A percentile compares a stretch with the other conserved stretches of the same genome.
Evolutionary conservation across 129 eudicot species (phyloP).

Genomic region (Flaveria brownii): DNA sequence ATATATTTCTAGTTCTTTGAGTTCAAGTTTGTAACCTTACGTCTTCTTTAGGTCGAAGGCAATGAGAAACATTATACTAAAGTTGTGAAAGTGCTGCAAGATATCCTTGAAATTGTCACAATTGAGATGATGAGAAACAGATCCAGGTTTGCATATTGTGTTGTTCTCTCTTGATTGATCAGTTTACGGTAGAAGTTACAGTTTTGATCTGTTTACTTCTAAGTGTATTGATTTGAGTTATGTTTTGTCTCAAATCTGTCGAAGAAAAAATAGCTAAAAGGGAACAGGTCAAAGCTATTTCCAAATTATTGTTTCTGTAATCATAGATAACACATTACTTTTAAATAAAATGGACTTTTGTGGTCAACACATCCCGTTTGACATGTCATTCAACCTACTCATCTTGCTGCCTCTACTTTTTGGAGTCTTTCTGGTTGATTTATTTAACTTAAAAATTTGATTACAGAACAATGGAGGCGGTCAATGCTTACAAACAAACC

Average conservation of each 20-base stretch:
- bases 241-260: not conserved
- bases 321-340: not conserved
- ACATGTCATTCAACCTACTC: not conserved
- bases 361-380: not conserved
- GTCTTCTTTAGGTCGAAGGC: slow-evolving; percentile 58
- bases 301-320: not conserved
- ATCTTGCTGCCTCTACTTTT: slow-evolving; percentile 11
- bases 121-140: slow-evolving; percentile 72
- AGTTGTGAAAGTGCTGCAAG: slow-evolving; percentile 86
- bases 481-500: slow-evolving; percentile 42
- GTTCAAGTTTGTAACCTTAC: slow-evolving; percentile 6
- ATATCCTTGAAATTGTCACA: slow-evolving; percentile 78
- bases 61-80: slow-evolving; percentile 55
- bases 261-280: too few relatives aligned
- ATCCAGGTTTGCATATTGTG: slow-evolving; percentile 59
- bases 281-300: not conserved
- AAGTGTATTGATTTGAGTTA: not conserved
- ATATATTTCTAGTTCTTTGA: slow-evolving; percentile 6
- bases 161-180: slow-evolving; percentile 13
- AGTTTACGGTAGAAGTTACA: not conserved
- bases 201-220: not conserved
- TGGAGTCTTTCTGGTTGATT: slow-evolving; percentile 9
- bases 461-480: slow-evolving; percentile 62
- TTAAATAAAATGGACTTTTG: not conserved
- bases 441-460: slow-evolving; percentile 28